Percentiles rank a stretch among this genome's conserved stretches.
phyloP scores from a whole-genome alignment of 352 stramenopile species.

The Globisporangium nodosum region DNA sequence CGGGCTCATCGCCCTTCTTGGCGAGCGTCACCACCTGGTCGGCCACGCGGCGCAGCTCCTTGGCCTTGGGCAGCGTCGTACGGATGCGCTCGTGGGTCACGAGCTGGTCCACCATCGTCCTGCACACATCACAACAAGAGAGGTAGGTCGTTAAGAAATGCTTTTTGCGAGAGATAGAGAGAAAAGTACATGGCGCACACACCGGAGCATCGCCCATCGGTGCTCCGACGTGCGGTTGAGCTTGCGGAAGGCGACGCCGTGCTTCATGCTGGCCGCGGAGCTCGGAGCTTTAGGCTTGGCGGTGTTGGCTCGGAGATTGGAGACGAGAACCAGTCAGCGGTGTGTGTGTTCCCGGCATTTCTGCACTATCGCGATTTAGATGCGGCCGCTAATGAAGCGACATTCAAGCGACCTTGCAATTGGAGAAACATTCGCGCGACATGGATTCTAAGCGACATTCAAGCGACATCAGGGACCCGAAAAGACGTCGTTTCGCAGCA shows the following conservation, averaged over 20 bases:
- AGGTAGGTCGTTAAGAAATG: neutral
- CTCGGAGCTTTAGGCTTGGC: neutral
- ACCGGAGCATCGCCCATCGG: slow-evolving; percentile 95
- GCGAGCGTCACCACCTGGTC: slow-evolving; percentile 95
- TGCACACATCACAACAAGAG: slow-evolving; percentile 12
- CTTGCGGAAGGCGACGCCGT: slow-evolving; percentile 84
- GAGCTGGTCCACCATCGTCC: slow-evolving; percentile 95
- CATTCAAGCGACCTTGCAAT: slow-evolving; percentile 5
- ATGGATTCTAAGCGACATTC: neutral
- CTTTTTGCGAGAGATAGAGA: neutral
- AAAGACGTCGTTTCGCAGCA: slow-evolving; percentile 21
- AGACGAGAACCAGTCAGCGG: neutral
- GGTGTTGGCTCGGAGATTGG: neutral
- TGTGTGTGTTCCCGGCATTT: neutral
- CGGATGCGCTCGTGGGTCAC: slow-evolving; percentile 97
- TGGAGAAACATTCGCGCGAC: slow-evolving; percentile 16
- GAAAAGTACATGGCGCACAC: slow-evolving; percentile 14
- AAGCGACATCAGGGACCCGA: slow-evolving; percentile 4
- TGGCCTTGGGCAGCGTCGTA: slow-evolving; percentile 96
- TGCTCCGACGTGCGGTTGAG: slow-evolving; percentile 91
- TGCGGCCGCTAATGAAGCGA: neutral
- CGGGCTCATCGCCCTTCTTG: slow-evolving; percentile 88
- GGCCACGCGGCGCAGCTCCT: slow-evolving; percentile 91
- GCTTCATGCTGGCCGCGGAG: slow-evolving; percentile 50
- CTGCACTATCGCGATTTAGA: neutral